These are phyloP conservation scores for Jatropha podagrica DNA, from an alignment of 441 rosid species.

Conservation along the genomic window DNA sequence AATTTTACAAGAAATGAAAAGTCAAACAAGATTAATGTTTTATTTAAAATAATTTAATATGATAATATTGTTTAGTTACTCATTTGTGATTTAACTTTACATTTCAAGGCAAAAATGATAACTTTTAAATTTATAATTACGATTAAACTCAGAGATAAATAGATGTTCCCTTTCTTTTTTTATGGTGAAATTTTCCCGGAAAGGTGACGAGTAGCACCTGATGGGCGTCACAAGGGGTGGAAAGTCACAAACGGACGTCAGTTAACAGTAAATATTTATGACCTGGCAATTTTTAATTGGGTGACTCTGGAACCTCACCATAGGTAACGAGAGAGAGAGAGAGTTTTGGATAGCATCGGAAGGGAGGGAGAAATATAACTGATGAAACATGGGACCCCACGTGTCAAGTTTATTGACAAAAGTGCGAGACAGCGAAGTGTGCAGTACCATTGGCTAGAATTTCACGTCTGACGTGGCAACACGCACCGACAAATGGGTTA, in stretches of 20 bases:
- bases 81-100: too few relatives aligned
- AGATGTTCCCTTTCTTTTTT: too few relatives aligned
- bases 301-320: background rate
- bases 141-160: too few relatives aligned
- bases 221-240: background rate
- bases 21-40: too few relatives aligned
- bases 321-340: background rate
- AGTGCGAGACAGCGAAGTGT: slow-evolving; percentile 32
- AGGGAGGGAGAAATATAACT: too few relatives aligned
- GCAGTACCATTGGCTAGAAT: slow-evolving; percentile 23
- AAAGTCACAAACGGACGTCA: background rate
- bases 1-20: too few relatives aligned
- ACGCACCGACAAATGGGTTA: slow-evolving; percentile 28
- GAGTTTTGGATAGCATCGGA: background rate
- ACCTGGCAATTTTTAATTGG: slow-evolving; percentile 24
- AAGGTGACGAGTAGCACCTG: too few relatives aligned
- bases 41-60: too few relatives aligned
- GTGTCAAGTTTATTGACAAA: slow-evolving; percentile 18
- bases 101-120: too few relatives aligned
- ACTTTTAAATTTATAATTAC: too few relatives aligned
- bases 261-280: background rate
- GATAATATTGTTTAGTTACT: too few relatives aligned
- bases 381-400: background rate
- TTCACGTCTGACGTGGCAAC: slow-evolving; percentile 30
- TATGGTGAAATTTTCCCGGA: background rate